These are phyloP conservation scores for Russula sp. DNA, from an alignment of 768 basidiomycete species.

Conservation along the genomic window DNA sequence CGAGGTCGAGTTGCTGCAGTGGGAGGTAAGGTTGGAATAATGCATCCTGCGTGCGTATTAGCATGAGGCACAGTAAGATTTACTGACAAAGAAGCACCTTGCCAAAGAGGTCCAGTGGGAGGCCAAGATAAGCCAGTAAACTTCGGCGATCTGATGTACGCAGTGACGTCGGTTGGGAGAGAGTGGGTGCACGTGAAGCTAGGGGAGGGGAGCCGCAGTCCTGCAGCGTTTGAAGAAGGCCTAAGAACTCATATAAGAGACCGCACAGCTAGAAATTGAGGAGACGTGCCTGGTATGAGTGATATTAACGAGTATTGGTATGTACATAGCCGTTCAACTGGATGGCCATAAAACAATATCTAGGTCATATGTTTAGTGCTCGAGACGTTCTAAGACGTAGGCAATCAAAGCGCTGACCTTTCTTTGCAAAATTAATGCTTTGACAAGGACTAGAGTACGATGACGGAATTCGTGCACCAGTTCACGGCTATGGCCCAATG, in stretches of 20 bases:
- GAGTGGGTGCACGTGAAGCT: constrained; percentile 50
- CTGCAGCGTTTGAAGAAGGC: constrained; percentile 80
- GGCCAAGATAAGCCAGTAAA: constrained; percentile 84
- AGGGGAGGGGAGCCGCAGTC: constrained; percentile 90
- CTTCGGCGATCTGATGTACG: constrained; percentile 86
- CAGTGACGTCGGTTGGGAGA: constrained; percentile 70
- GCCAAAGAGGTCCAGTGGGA: constrained; percentile 93
- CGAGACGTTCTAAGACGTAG: not conserved
- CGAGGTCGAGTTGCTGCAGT: constrained; percentile 87
- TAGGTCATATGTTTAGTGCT: constrained; percentile 30
- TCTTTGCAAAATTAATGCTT: constrained; percentile 90
- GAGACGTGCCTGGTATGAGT: constrained; percentile 69
- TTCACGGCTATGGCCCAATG: constrained; percentile 57
- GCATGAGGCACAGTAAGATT: not conserved
- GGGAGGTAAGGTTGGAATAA: constrained; percentile 99
- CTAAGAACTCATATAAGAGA: constrained; percentile 35
- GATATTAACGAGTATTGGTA: constrained; percentile 98
- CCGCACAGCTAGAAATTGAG: not conserved
- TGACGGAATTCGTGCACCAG: constrained; percentile 92
- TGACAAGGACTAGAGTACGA: constrained; percentile 86
- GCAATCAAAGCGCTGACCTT: constrained; percentile 45
- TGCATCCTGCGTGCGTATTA: constrained; percentile 49
- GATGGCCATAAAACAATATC: constrained; percentile 97
- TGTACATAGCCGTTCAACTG: constrained; percentile 92
- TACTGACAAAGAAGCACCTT: constrained; percentile 43